phyloP scores from a whole-genome alignment of 352 stramenopile genomes.

The Phytopythium delawarense region DNA sequence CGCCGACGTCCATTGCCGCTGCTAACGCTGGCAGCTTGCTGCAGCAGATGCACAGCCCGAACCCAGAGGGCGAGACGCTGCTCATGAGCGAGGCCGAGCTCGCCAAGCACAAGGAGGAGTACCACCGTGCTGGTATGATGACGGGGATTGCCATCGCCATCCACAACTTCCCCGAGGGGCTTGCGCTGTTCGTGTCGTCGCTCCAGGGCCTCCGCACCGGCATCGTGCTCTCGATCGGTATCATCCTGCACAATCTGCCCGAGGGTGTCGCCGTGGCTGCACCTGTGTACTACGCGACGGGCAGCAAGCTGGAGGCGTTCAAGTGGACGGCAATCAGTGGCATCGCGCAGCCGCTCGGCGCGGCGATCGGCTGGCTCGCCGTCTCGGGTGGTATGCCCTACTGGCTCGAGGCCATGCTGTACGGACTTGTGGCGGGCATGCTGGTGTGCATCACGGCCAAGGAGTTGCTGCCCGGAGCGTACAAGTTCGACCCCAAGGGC shows the following conservation, averaged over 20 bases:
- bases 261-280: conserved; percentile 95
- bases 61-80: conserved; percentile 12
- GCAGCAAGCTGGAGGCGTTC: conserved; percentile 90
- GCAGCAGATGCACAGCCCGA: conserved; percentile 23
- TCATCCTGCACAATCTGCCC: conserved; percentile 97
- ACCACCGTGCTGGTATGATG: conserved; percentile 85
- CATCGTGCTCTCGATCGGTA: conserved; percentile 91
- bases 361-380: conserved; percentile 62
- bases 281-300: conserved; percentile 96
- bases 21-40: conserved; percentile 14
- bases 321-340: conserved; percentile 90
- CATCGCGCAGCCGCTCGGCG: conserved; percentile 91
- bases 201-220: conserved; percentile 90
- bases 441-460: conserved; percentile 91
- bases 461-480: conserved; percentile 90
- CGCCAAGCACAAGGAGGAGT: conserved; percentile 67
- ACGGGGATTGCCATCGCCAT: conserved; percentile 83
- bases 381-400: conserved; percentile 49
- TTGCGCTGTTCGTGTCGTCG: conserved; percentile 94
- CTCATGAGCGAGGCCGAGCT: conserved; percentile 43
- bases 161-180: conserved; percentile 93
- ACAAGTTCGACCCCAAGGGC: conserved; percentile 87
- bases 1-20: conserved; percentile 17
- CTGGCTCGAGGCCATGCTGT: conserved; percentile 85
- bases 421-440: conserved; percentile 92